Base-by-base conservation (phyloP, 768 basidiomycete genomes). In the Suillus variegatus region DNA sequence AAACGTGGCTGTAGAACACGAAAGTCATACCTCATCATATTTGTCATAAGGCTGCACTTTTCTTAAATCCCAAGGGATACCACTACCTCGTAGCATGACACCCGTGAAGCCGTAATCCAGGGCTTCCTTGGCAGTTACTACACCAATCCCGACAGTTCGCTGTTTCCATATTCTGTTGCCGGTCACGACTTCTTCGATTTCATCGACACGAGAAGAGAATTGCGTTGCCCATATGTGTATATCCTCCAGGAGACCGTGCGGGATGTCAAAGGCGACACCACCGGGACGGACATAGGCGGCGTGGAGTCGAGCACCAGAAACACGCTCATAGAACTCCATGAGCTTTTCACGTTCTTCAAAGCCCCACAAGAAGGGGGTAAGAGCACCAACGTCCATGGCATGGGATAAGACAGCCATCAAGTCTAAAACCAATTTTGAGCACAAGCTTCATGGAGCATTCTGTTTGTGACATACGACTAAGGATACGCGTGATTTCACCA, bases 251-350 rank as follows among this genome's bases (percentile, higher is more conserved):
- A 99, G 82, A n/a, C 97, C 97, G 69, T 98, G 96, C 13, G 97
- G 97, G 54, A 99, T 83, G 74, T 99, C 97, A 74, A 95, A 99
- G 2, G 97, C 97, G 57, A 99, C 97, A 71, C 97, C 97, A 66
- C 97, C 97, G 1, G 97, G 97, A 66, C 97, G 92, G 57, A 98
- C 91, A 76, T 98, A 99, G n/a, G 97, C 97, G 6, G 95, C 89
- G 73, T 99, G 97, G 72, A 99, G 85, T 63, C 97, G 95, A 6
- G 97, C 97, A 69, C 97, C 97, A 10, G 96, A 98, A 47, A 99
- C 97, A 64, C 97, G 95, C 80, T 99, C 97, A 77, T 99, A 99
- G 80, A 99, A 99, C 76, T 99, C 97, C 97, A 99, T 99, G 68
- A 99, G 88, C 83, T 99, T 99, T 82, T 99, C 97, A 64, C 97